Evolutionary conservation across 2,329 filamentous ascomycete genomes (phyloP).

Genomic region (Fusarium piperis): DNA sequence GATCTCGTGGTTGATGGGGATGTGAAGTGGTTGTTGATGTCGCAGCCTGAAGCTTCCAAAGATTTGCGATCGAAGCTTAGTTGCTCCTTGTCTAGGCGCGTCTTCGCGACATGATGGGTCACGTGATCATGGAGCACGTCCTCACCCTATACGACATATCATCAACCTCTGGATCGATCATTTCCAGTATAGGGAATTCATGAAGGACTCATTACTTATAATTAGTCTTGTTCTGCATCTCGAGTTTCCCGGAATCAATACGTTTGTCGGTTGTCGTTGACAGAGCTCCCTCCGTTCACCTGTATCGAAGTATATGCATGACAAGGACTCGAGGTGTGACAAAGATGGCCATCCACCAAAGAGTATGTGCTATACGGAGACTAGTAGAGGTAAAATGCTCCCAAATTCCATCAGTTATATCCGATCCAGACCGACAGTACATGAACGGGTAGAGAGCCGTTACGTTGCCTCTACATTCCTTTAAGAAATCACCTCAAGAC

Average conservation of each 20-base stretch:
- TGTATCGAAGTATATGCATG: background rate
- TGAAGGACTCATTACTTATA: background rate
- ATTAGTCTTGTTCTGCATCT: background rate
- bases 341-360: background rate
- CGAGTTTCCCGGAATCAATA: background rate
- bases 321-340: background rate
- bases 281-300: background rate
- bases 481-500: background rate
- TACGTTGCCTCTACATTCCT: too few relatives aligned
- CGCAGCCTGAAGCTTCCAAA: slow-evolving; percentile 42
- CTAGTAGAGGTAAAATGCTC: too few relatives aligned
- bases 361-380: too few relatives aligned
- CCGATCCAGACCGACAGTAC: too few relatives aligned
- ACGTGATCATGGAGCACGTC: slow-evolving; percentile 34
- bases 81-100: slow-evolving; percentile 40
- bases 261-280: background rate
- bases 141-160: slow-evolving; percentile 17
- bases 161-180: background rate
- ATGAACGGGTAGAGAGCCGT: too few relatives aligned
- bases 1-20: slow-evolving; percentile 11
- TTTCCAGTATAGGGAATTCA: background rate
- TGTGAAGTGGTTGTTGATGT: slow-evolving; percentile 27
- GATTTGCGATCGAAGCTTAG: slow-evolving; percentile 48
- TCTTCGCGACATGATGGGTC: slow-evolving; percentile 36
- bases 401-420: too few relatives aligned